Evolutionary conservation across 2,329 filamentous ascomycete genomes (phyloP).

Genomic region (Intubia oerlemansii): DNA sequence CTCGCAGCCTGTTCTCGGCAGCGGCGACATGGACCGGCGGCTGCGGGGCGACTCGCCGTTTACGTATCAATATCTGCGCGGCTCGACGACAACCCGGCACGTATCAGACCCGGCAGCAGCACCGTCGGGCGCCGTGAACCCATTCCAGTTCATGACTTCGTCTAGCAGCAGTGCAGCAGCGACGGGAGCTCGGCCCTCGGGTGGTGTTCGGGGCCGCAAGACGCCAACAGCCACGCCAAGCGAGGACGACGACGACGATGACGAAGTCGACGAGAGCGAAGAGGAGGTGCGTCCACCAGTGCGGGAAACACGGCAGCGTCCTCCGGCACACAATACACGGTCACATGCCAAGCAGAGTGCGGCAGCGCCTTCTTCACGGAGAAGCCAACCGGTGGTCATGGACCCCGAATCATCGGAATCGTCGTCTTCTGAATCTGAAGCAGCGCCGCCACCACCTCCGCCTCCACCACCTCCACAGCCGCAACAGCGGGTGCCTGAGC

Average conservation of each 20-base stretch:
- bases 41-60: constrained; percentile 21
- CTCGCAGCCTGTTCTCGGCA: constrained; percentile 12
- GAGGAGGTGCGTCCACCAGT: too few relatives aligned
- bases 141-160: constrained; percentile 30
- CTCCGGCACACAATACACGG: constrained; percentile 6
- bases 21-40: constrained; percentile 12
- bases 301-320: too few relatives aligned
- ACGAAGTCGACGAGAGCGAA: constrained; percentile 6
- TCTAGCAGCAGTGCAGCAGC: too few relatives aligned
- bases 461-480: too few relatives aligned
- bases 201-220: too few relatives aligned
- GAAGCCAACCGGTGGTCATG: too few relatives aligned
- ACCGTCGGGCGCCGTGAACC: constrained; percentile 17
- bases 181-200: too few relatives aligned
- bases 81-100: constrained; percentile 17
- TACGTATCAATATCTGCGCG: constrained; percentile 22
- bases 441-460: too few relatives aligned
- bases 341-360: constrained; percentile 5
- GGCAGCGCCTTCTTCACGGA: too few relatives aligned
- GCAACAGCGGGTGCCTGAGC: constrained; percentile 6
- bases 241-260: constrained; percentile 10
- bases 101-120: constrained; percentile 20
- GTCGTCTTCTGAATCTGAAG: too few relatives aligned
- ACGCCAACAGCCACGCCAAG: constrained; percentile 8
- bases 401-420: too few relatives aligned